Conservation (phyloP, 2,329 filamentous ascomycete genomes). For the Alternaria brassicae region DNA sequence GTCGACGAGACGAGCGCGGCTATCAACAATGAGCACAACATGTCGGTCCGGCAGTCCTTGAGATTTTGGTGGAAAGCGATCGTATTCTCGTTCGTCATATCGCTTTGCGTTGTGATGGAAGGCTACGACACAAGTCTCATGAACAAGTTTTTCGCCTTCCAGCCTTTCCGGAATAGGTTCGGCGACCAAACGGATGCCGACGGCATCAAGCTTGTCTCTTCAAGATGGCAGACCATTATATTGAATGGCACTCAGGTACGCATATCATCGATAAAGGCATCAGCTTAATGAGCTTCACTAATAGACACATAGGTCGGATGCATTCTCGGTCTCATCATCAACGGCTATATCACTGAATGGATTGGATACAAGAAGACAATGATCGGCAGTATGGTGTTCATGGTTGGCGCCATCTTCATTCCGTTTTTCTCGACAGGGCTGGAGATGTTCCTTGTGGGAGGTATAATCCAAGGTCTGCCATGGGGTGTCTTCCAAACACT, state of each 20-base stretch:
- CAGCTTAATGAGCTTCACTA: not conserved
- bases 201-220: conserved; percentile 48
- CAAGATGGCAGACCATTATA: conserved; percentile 54
- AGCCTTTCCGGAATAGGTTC: conserved; percentile 51
- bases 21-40: conserved; percentile 54
- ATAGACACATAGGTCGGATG: conserved; percentile 47
- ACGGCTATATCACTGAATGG: conserved; percentile 52
- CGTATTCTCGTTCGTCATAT: conserved; percentile 80
- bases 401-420: conserved; percentile 36
- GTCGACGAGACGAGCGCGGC: conserved; percentile 31
- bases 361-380: conserved; percentile 48
- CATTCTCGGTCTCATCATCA: conserved; percentile 52
- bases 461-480: conserved; percentile 57
- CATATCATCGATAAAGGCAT: not conserved
- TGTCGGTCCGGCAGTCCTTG: conserved; percentile 71
- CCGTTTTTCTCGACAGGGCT: conserved; percentile 40
- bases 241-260: conserved; percentile 53
- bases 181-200: conserved; percentile 46
- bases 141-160: conserved; percentile 72
- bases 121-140: conserved; percentile 82
- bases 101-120: conserved; percentile 87
- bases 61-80: conserved; percentile 84
- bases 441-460: conserved; percentile 66
- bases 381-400: conserved; percentile 33
- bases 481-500: conserved; percentile 53